Conservation (phyloP, 2,329 filamentous ascomycete species). For the Anisogramma anomala region DNA sequence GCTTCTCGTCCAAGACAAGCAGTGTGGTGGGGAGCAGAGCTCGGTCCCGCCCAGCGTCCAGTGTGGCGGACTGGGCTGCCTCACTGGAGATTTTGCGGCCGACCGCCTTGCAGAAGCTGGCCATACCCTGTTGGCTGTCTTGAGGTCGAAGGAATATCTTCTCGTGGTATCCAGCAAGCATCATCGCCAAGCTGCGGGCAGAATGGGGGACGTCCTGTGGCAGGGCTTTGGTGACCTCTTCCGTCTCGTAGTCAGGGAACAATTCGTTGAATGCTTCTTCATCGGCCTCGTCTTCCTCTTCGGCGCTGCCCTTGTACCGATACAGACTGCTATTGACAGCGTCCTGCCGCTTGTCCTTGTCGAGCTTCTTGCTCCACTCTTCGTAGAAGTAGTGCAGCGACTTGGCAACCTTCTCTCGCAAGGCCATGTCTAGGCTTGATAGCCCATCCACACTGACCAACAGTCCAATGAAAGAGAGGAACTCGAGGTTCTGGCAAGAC, state of each 20-base stretch:
- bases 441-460: slow-evolving; percentile 37
- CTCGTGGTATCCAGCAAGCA: slow-evolving; percentile 49
- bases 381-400: slow-evolving; percentile 63
- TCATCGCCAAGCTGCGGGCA: slow-evolving; percentile 46
- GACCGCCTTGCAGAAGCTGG: slow-evolving; percentile 31
- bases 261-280: slow-evolving; percentile 65
- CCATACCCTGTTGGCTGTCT: slow-evolving; percentile 31
- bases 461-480: slow-evolving; percentile 36
- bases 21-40: slow-evolving; percentile 55
- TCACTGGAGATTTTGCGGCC: slow-evolving; percentile 28
- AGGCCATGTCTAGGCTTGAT: slow-evolving; percentile 26
- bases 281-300: slow-evolving; percentile 64
- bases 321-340: slow-evolving; percentile 68
- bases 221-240: slow-evolving; percentile 26
- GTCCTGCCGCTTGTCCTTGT: slow-evolving; percentile 63
- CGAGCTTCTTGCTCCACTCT: slow-evolving; percentile 68
- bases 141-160: slow-evolving; percentile 36
- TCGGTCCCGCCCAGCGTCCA: slow-evolving; percentile 31
- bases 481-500: slow-evolving; percentile 32
- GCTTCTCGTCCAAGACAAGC: slow-evolving; percentile 51
- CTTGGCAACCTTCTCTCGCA: slow-evolving; percentile 47
- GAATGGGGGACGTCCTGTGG: slow-evolving; percentile 25
- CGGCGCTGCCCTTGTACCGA: slow-evolving; percentile 65
- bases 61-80: slow-evolving; percentile 15
- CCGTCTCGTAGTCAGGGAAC: slow-evolving; percentile 66